A percentile compares a stretch with the other conserved stretches of the same genome.
phyloP scores from a whole-genome alignment of 805 yeast species.

The Candida qinlingensis region DNA sequence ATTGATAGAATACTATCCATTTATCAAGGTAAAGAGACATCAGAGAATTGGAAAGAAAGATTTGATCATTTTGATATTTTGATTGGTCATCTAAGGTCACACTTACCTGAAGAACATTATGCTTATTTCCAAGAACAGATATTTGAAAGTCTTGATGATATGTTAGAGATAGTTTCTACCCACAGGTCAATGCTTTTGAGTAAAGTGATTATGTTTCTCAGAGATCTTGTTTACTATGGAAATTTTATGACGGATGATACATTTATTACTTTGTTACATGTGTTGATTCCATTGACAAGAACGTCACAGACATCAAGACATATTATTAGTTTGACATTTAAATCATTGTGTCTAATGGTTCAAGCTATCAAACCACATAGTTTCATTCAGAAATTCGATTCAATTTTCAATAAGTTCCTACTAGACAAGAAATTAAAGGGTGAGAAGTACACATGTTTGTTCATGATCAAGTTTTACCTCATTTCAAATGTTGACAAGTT shows the following conservation, averaged over 20 bases:
- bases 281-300: slow-evolving; percentile 20
- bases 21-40: slow-evolving; percentile 16
- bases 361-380: slow-evolving; percentile 16
- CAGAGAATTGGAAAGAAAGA: slow-evolving; percentile 20
- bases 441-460: slow-evolving; percentile 21
- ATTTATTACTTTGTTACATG: slow-evolving; percentile 14
- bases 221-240: slow-evolving; percentile 23
- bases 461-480: slow-evolving; percentile 21
- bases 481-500: slow-evolving; percentile 7
- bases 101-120: slow-evolving; percentile 10
- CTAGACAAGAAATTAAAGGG: slow-evolving; percentile 14
- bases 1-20: slow-evolving; percentile 8
- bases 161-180: slow-evolving; percentile 15
- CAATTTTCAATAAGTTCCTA: slow-evolving; percentile 13
- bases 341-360: slow-evolving; percentile 23
- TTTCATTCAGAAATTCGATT: slow-evolving; percentile 16
- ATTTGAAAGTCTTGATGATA: slow-evolving; percentile 11
- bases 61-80: slow-evolving; percentile 15
- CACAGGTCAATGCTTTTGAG: slow-evolving; percentile 14
- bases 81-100: slow-evolving; percentile 18
- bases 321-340: slow-evolving; percentile 11
- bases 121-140: slow-evolving; percentile 13
- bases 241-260: slow-evolving; percentile 11
- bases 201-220: slow-evolving; percentile 17
- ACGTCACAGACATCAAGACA: slow-evolving; percentile 14